Evolutionary conservation across 306 rosid species (phyloP), one percentile per base, ranked within the genome.

Genomic region (Prunus mira): DNA sequence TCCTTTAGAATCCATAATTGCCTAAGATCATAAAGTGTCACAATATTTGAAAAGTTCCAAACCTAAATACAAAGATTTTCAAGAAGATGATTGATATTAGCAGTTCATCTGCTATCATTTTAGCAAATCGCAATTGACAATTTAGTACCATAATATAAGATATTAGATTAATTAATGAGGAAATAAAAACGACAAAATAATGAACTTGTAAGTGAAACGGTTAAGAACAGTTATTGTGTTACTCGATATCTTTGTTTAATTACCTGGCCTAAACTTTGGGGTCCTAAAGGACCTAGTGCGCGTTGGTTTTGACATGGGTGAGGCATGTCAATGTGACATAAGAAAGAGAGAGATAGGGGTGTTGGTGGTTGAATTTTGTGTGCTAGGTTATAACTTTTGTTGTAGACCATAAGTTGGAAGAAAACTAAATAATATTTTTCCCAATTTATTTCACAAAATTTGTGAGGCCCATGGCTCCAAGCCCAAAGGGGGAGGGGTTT

Each of bases 401-500:
- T 27, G 51, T 18, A 30, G 19, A 70, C 14, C 47, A 51, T 19
- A 28, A 52, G 18, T 12, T 49, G 22, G 20, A 49, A 18, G 24
- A 69, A 69, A 13, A 14, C 55, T 34, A 14, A 49, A 1, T 1
- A 18, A 11, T 22, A 9, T 19, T 0, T 20, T 57, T 43, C 12
- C 45, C 6, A 73, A 22, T 38, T 10, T 17, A 34, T 50, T 46
- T 19, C 2, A 25, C 13, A 20, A 28, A 49, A 69, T 46, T 62
- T 28, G 25, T 6, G 76, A 51, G 64, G 70, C 71, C 69, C 61
- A 46, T 11, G 58, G 60, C 32, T 45, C 61, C 46, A 69, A 61
- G 22, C 30, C 73, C 56, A 52, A 47, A n/a, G 38, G 3, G 30
- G 18, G 6, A 20, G 17, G 19, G 20, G 34, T 34, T 46, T 32